A percentile compares a stretch with the other conserved stretches of the same genome.
phyloP scores from a whole-genome alignment of 2,329 filamentous ascomycete genomes.

The Camillea tinctor region DNA sequence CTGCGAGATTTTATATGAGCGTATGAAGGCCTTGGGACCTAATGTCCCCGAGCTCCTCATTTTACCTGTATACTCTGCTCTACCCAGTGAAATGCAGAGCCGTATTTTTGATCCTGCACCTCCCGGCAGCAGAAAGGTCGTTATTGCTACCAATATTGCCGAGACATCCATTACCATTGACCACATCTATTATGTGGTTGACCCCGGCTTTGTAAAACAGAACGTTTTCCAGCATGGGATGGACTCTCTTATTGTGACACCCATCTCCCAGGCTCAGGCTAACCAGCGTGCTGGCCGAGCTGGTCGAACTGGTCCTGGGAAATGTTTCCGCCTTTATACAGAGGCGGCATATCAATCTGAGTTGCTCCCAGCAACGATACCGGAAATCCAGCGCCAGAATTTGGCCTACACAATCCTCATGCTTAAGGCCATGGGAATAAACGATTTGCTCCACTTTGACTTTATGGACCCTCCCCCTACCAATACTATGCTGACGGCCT shows the following conservation, averaged over 20 bases:
- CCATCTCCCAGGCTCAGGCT: constrained; percentile 94
- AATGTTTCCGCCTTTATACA: constrained; percentile 93
- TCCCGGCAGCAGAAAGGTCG: constrained; percentile 81
- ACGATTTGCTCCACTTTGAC: constrained; percentile 94
- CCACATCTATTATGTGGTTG: constrained; percentile 94
- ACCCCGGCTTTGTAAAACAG: constrained; percentile 97
- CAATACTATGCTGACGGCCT: constrained; percentile 93
- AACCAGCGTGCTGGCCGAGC: constrained; percentile 92
- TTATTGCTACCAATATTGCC: constrained; percentile 97
- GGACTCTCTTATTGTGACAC: constrained; percentile 93
- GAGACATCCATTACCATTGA: constrained; percentile 98
- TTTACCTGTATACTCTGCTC: constrained; percentile 90
- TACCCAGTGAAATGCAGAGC: constrained; percentile 92
- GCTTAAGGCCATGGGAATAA: constrained; percentile 99
- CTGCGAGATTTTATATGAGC: constrained; percentile 87
- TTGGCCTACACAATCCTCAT: constrained; percentile 90
- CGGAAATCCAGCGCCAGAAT: constrained; percentile 95
- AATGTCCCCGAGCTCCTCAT: constrained; percentile 90
- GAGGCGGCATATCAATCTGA: constrained; percentile 94
- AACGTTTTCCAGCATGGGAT: constrained; percentile 97
- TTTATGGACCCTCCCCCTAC: constrained; percentile 99
- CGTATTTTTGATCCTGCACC: constrained; percentile 93
- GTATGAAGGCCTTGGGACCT: constrained; percentile 93
- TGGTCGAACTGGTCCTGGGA: constrained; percentile 90
- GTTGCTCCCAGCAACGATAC: constrained; percentile 94